phyloP scores from a whole-genome alignment of 306 rosid genomes.

The Canavalia gladiata region DNA sequence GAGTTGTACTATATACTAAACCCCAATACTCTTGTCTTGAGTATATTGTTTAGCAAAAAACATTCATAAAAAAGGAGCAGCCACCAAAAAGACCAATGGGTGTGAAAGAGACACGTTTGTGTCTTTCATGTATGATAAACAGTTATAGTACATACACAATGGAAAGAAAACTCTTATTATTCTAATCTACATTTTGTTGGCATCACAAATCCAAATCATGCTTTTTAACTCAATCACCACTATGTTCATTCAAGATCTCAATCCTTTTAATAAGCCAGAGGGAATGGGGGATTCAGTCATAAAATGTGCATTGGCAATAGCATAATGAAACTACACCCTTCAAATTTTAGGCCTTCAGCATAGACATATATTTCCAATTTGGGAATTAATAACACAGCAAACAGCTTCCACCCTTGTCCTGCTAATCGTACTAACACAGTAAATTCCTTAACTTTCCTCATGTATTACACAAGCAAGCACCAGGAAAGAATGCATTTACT shows the following conservation, averaged over 20 bases:
- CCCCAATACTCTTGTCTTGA: background rate
- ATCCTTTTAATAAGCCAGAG: background rate
- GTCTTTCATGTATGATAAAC: background rate
- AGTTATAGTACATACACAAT: background rate
- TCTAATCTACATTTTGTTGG: background rate
- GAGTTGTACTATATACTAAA: background rate
- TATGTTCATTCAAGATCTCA: background rate
- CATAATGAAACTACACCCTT: slow-evolving; percentile 13
- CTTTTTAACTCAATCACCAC: background rate
- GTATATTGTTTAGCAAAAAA: too few species aligned
- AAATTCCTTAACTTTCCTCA: slow-evolving; percentile 30
- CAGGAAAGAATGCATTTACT: background rate
- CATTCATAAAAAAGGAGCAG: background rate
- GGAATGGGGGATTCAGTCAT: background rate
- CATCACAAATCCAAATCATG: slow-evolving; percentile 19
- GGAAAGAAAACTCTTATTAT: background rate
- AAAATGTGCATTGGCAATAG: slow-evolving; percentile 11
- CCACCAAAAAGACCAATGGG: background rate
- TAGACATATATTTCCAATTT: slow-evolving; percentile 9
- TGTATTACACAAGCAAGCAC: background rate
- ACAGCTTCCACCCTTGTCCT: slow-evolving; percentile 4
- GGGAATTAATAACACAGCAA: background rate
- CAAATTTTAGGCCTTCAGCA: slow-evolving; percentile 29
- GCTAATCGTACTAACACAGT: background rate
- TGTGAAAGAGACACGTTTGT: background rate